phyloP scores from a whole-genome alignment of 768 basidiomycete genomes.

The Tremella fuciformis region DNA sequence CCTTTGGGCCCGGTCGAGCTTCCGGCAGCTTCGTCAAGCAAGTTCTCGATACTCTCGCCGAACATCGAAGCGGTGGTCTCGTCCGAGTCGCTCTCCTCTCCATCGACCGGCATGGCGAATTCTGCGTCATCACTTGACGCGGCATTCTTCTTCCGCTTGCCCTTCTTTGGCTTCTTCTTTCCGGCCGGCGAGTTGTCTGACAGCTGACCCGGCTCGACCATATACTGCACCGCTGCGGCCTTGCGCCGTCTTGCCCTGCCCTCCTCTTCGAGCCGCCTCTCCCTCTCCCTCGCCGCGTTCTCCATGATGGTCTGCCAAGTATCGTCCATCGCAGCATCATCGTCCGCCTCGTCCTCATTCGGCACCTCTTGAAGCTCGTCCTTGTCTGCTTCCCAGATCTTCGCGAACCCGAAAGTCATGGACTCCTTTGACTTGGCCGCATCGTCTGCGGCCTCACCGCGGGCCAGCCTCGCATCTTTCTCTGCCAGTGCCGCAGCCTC shows the following conservation, averaged over 20 bases:
- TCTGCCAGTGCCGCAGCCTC: conserved; percentile 31
- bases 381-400: conserved; percentile 83
- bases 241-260: conserved; percentile 68
- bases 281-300: conserved; percentile 56
- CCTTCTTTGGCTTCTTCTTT: conserved; percentile 44
- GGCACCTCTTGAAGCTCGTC: conserved; percentile 61
- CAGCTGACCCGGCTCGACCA: conserved; percentile 8
- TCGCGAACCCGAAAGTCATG: conserved; percentile 77
- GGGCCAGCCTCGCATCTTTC: conserved; percentile 48
- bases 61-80: conserved; percentile 5
- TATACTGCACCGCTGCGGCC: conserved; percentile 59
- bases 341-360: conserved; percentile 51
- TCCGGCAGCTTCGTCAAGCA: conserved; percentile 14
- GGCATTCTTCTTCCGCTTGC: conserved; percentile 41
- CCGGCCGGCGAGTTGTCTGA: conserved; percentile 34
- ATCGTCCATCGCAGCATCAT: conserved; percentile 52
- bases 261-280: conserved; percentile 62
- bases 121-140: conserved; percentile 11
- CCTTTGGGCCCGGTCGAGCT: background rate
- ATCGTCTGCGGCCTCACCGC: conserved; percentile 46
- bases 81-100: conserved; percentile 18
- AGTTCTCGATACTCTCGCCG: conserved; percentile 10
- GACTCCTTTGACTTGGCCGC: conserved; percentile 54
- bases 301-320: conserved; percentile 69
- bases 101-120: conserved; percentile 11